Evolutionary conservation across 2,329 filamentous ascomycete genomes (phyloP), one percentile per base, ranked within the genome.

Genomic region (Monosporascus sp.): DNA sequence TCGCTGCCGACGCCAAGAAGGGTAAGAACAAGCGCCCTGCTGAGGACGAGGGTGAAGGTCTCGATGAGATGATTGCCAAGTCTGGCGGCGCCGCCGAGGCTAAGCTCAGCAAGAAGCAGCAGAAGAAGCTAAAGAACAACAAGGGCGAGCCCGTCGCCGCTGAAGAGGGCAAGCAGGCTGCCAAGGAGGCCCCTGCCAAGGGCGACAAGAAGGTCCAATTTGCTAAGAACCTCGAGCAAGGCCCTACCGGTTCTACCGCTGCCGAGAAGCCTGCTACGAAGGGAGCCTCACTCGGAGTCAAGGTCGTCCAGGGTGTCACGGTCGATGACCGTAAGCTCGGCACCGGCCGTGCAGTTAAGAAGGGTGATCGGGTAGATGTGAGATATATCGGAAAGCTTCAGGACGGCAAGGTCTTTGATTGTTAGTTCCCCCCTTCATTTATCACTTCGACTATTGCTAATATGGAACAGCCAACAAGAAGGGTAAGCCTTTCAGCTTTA

Each of bases 111-210:
- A 97, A 97, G 83, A 97, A 96, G 80, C 90, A 97, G 74, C 83
- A 88, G 66, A 97, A 99, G 87, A 97, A 97, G 82, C 82, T 93
- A 61, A 96, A 96, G 86, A 97, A 96, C 82, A 97, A 97, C 81
- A 90, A 96, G 71, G 94, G 93, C 62, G 88, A 97, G 70, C 86
- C 94, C 55, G 84, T 88, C 56, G 75, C 80, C 50, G 75, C 77
- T 45, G 82, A 86, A 64, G 76, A 81, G 62, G 75, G 81, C 61
- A 85, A 86, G 71, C 78, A 80, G 52, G 75, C 76, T 51, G 73
- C 73, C 57, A 77, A 78, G 61, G 73, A 75, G 24, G 59, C 67
- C 43, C 58, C 71, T 14, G 61, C 69, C 57, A 84, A 84, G 80
- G 77, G 79, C 53, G 88, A 89, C 73, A 97, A 97, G 85, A 97